phyloP scores from a whole-genome alignment of 305 asterid genomes.

The Plantago lanceolata region DNA sequence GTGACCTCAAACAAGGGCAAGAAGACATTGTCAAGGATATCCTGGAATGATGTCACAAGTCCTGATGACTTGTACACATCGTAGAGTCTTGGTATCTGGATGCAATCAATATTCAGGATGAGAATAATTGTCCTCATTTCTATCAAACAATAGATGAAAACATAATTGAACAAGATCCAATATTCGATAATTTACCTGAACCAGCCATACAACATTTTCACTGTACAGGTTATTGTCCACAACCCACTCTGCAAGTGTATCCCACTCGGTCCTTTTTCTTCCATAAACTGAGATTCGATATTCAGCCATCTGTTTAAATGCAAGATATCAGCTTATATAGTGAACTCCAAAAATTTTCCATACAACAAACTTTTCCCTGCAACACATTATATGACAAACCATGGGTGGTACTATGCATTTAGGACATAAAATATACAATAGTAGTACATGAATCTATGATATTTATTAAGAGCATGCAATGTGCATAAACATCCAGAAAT shows the following conservation, averaged over 20 bases:
- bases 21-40: slow-evolving; percentile 91
- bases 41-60: slow-evolving; percentile 91
- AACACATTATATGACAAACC: no score
- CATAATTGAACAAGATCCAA: no score
- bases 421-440: no score
- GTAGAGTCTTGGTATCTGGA: slow-evolving; percentile 93
- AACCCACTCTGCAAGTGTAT: slow-evolving; percentile 89
- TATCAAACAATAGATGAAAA: background rate
- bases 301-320: slow-evolving; percentile 81
- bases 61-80: slow-evolving; percentile 96
- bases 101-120: slow-evolving; percentile 13
- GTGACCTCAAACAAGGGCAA: slow-evolving; percentile 94
- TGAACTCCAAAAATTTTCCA: no score
- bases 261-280: slow-evolving; percentile 96
- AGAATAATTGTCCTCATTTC: slow-evolving; percentile 19
- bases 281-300: slow-evolving; percentile 84
- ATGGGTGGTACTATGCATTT: no score
- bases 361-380: no score
- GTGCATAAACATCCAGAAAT: no score
- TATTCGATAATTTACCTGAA: slow-evolving; percentile 56
- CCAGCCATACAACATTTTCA: slow-evolving; percentile 94
- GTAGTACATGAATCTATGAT: no score
- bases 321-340: slow-evolving; percentile 12
- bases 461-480: no score
- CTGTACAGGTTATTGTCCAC: slow-evolving; percentile 81